Conservation (phyloP, 441 rosid genomes). For the Sinapis alba region DNA sequence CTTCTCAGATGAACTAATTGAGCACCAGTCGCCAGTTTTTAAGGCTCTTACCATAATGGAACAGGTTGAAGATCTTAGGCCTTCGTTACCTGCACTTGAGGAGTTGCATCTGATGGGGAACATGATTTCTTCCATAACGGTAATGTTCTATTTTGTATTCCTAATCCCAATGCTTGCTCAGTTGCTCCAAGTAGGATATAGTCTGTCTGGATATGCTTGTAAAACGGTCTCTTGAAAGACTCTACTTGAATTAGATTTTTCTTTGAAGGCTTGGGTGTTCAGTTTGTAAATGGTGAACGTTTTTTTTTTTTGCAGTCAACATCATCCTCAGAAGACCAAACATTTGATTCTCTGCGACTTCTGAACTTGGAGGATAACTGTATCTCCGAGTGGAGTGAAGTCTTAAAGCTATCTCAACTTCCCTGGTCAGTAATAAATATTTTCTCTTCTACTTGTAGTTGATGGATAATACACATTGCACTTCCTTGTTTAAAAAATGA, state of each 20-base stretch:
- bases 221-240: background rate
- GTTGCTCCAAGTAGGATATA: slow-evolving; percentile 8
- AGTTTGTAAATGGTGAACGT: background rate
- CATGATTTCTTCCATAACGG: slow-evolving; percentile 61
- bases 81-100: slow-evolving; percentile 69
- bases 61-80: slow-evolving; percentile 75
- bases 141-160: slow-evolving; percentile 31
- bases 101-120: slow-evolving; percentile 95
- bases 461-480: background rate
- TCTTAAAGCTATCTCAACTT: slow-evolving; percentile 70
- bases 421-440: slow-evolving; percentile 56
- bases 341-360: slow-evolving; percentile 72
- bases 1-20: background rate
- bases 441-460: slow-evolving; percentile 13
- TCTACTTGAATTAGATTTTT: background rate
- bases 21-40: background rate
- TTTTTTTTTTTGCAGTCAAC: slow-evolving; percentile 44
- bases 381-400: slow-evolving; percentile 81
- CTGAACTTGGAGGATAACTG: slow-evolving; percentile 88
- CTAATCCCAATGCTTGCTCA: slow-evolving; percentile 7
- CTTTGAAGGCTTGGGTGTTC: background rate
- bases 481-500: slow-evolving; percentile 1
- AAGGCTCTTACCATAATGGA: slow-evolving; percentile 4
- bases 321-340: slow-evolving; percentile 50
- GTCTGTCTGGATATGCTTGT: background rate